Evolutionary conservation across 2,329 filamentous ascomycete genomes (phyloP).

Genomic region (Escovopsis sp.): DNA sequence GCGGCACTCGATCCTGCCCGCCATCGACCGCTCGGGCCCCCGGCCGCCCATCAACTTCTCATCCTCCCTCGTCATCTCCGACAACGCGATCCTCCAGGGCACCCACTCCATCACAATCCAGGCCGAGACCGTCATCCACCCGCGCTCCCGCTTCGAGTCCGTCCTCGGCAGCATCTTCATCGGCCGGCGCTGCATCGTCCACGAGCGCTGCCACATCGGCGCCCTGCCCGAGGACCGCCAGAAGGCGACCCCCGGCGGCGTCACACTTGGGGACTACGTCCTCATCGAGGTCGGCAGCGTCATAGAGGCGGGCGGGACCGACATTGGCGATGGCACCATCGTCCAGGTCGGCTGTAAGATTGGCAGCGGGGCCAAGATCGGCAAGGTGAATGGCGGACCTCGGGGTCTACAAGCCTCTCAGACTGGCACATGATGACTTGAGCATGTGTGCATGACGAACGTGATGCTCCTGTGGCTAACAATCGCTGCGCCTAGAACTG

Average conservation of each 20-base stretch:
- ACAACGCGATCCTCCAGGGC: conserved; percentile 49
- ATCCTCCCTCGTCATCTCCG: conserved; percentile 43
- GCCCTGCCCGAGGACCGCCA: conserved; percentile 18
- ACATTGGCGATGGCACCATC: conserved; percentile 43
- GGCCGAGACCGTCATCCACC: conserved; percentile 70
- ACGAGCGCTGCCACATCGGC: conserved; percentile 50
- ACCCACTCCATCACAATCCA: conserved; percentile 65
- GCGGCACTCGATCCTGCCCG: conserved; percentile 41
- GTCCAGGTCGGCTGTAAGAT: conserved; percentile 46
- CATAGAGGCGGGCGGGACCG: conserved; percentile 46
- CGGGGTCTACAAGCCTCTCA: too few species aligned
- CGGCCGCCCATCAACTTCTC: conserved; percentile 48
- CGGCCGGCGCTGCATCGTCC: conserved; percentile 67
- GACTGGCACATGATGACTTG: too few species aligned
- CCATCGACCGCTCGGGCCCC: conserved; percentile 35
- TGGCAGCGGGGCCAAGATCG: conserved; percentile 44
- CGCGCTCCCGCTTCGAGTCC: conserved; percentile 65
- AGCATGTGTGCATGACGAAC: too few species aligned
- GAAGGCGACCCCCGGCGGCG: conserved; percentile 25
- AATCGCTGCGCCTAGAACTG: conserved; percentile 35
- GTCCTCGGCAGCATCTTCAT: conserved; percentile 64
- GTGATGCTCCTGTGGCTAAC: neutral
- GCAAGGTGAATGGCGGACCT: conserved; percentile 32
- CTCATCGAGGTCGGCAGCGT: conserved; percentile 43
- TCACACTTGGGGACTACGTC: conserved; percentile 44